phyloP scores from a whole-genome alignment of 83 land plant species.

The Picea abies region DNA sequence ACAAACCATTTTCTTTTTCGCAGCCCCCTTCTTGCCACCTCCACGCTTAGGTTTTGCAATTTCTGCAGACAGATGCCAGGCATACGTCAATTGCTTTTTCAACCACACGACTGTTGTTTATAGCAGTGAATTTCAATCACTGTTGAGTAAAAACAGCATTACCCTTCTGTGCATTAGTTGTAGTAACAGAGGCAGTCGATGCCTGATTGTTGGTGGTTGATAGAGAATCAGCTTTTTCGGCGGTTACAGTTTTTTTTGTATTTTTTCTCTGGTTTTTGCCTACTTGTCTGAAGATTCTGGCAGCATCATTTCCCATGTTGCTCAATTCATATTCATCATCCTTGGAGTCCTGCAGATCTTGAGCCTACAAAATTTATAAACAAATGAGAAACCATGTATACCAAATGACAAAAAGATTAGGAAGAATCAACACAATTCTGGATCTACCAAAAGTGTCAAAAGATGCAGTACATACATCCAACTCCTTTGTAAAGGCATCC shows the following conservation, averaged over 20 bases:
- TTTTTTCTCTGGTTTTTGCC: slow-evolving; percentile 46
- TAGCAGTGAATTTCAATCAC: too few relatives aligned
- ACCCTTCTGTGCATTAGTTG: slow-evolving; percentile 10
- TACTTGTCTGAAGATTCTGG: slow-evolving; percentile 43
- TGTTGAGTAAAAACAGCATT: neutral
- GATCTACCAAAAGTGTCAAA: slow-evolving; percentile 7
- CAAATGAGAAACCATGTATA: slow-evolving; percentile 4
- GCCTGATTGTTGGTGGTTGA: neutral
- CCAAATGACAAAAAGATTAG: neutral
- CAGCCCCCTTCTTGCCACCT: slow-evolving; percentile 19
- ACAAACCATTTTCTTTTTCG: slow-evolving; percentile 8
- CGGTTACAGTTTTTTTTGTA: slow-evolving; percentile 21
- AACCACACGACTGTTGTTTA: too few relatives aligned
- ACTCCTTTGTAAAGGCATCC: slow-evolving; percentile 1
- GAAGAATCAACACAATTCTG: too few relatives aligned
- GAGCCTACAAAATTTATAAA: slow-evolving; percentile 44
- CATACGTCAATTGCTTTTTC: too few relatives aligned
- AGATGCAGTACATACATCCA: slow-evolving; percentile 58
- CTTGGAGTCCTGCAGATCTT: slow-evolving; percentile 60
- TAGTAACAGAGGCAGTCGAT: slow-evolving; percentile 10
- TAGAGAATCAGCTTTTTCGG: slow-evolving; percentile 12
- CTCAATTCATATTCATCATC: slow-evolving; percentile 56
- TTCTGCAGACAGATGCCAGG: neutral
- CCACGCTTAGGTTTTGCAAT: slow-evolving; percentile 5
- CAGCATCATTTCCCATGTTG: slow-evolving; percentile 19